Evolutionary conservation across 352 stramenopile genomes (phyloP), one percentile per base, ranked within the genome.

Genomic region (Discostella stelligera): DNA sequence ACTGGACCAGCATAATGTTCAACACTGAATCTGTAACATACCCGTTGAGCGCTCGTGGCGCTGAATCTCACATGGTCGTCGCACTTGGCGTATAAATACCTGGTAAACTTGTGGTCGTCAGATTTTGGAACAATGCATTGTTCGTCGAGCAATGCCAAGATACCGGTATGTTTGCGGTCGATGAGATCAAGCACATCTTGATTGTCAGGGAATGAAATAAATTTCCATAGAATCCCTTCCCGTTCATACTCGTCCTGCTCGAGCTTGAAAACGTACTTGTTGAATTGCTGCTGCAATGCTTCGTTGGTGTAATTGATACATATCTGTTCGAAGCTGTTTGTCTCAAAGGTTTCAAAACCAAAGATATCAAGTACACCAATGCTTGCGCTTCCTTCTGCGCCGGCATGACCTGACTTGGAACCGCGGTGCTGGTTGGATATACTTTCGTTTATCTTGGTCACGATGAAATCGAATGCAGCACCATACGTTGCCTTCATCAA

Each of bases 171-270:
- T n/a, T 37, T 37, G 49, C 82, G 86, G 18, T 98, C 95, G 65
- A 98, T 98, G 20, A 98, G 86, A 23, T 98, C 94, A 13, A 98
- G 87, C 56, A 98, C 97, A 67, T 97, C 96, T 72, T 97, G 94
- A 85, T 98, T 98, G 71, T 98, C 96, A 49, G 97, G 95, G 82
- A 98, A 98, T 83, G 96, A 88, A 62, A 98, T 98, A 83, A 98
- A 97, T 58, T 94, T 91, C 95, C 95, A 98, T 65, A 94, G 82
- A 72, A 98, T 95, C 0, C 94, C 94, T 48, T 99, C 96, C 55
- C 94, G 90, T 50, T 97, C 89, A 85, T 99, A 99, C 44, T 98
- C 94, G 18, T 97, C 90, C 74, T 98, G 95, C 74, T 98, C 96
- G 74, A 97, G 96, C 71, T 97, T 95, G 52, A 98, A 89, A 16